phyloP scores from a whole-genome alignment of 441 rosid genomes.

The Metrosideros polymorpha region DNA sequence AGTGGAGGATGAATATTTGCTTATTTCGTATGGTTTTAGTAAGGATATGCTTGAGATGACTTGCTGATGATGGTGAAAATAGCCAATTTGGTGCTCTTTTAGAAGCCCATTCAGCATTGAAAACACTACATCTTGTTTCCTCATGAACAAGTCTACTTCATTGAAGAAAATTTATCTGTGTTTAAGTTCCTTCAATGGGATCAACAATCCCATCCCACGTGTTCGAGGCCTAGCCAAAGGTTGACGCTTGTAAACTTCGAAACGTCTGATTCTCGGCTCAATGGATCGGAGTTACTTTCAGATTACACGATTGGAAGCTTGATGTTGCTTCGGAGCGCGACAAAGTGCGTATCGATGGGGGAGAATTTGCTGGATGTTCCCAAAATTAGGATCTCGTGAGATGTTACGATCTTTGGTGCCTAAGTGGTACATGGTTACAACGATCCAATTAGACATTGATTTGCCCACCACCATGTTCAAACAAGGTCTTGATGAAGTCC shows the following conservation, averaged over 20 bases:
- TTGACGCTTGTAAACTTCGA: neutral
- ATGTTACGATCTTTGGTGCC: neutral
- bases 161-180: neutral
- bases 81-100: too few relatives aligned
- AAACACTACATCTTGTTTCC: neutral
- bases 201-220: neutral
- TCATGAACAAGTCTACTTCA: neutral
- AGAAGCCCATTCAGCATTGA: neutral
- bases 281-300: neutral
- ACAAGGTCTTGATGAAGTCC: neutral
- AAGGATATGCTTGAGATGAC: neutral
- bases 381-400: neutral
- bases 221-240: neutral
- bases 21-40: neutral
- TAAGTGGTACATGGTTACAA: neutral
- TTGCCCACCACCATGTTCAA: neutral
- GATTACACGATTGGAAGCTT: neutral
- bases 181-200: neutral
- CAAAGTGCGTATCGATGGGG: neutral
- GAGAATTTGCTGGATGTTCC: neutral
- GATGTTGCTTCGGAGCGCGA: neutral
- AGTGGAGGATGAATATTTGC: neutral
- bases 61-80: too few relatives aligned
- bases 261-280: neutral
- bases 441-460: neutral